Percentiles rank a stretch among this genome's conserved stretches.
Conservation (phyloP, 306 rosid genomes). For the Vigna nakashimae region DNA sequence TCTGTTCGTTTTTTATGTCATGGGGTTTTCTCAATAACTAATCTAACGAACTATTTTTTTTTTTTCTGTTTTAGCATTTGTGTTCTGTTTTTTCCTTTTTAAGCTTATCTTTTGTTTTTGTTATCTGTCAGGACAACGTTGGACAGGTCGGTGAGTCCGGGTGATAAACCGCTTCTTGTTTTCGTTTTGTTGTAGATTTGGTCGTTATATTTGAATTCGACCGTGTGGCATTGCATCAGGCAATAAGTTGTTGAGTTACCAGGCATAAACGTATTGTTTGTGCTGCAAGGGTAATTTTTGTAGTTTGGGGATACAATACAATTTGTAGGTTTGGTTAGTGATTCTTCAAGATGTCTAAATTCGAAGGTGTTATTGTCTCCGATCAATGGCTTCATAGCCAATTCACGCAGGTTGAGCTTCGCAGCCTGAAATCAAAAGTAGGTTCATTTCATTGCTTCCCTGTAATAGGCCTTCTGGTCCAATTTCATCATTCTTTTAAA, state of each 20-base stretch:
- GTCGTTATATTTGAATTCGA: slow-evolving; percentile 35
- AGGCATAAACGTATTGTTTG: slow-evolving; percentile 11
- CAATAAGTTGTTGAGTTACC: slow-evolving; percentile 31
- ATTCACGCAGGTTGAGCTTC: slow-evolving; percentile 96
- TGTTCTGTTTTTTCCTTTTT: slow-evolving; percentile 26
- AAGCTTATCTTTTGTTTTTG: slow-evolving; percentile 46
- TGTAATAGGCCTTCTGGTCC: slow-evolving; percentile 12
- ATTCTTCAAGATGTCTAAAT: slow-evolving; percentile 73
- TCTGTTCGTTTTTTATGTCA: neutral
- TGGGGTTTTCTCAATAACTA: slow-evolving; percentile 18
- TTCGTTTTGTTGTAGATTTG: slow-evolving; percentile 36
- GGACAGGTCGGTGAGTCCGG: slow-evolving; percentile 48
- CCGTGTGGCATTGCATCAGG: slow-evolving; percentile 39
- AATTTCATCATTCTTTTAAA: slow-evolving; percentile 12
- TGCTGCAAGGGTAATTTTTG: slow-evolving; percentile 9
- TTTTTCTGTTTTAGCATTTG: neutral
- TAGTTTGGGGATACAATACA: slow-evolving; percentile 35
- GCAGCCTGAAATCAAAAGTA: slow-evolving; percentile 83
- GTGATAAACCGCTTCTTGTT: slow-evolving; percentile 46
- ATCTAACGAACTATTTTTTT: slow-evolving; percentile 36
- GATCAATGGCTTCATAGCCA: slow-evolving; percentile 96
- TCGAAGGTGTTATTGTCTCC: slow-evolving; percentile 79
- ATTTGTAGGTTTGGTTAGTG: slow-evolving; percentile 34
- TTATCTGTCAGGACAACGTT: slow-evolving; percentile 48
- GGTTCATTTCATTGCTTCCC: slow-evolving; percentile 37